Percentiles rank a stretch among this genome's conserved stretches.
These are phyloP conservation scores for Mycena sp. DNA, from an alignment of 1,284 basidiomycete species.

Conservation along the genomic window DNA sequence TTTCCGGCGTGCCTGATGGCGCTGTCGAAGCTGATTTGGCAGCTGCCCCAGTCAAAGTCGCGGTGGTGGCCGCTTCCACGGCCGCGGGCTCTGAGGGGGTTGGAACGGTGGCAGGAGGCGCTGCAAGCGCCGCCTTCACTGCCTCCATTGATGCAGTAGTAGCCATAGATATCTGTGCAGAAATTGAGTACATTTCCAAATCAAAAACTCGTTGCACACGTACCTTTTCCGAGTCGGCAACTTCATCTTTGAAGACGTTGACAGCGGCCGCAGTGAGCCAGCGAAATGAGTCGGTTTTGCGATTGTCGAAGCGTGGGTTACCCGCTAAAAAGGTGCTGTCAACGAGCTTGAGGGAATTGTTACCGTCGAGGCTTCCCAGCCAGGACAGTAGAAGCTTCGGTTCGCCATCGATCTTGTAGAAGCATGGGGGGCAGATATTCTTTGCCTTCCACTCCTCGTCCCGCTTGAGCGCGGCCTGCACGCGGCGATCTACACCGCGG, in stretches of 20 bases:
- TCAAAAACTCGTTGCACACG: background rate
- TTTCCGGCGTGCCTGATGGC: background rate
- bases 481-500: background rate
- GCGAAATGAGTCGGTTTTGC: background rate
- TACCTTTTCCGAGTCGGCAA: constrained; percentile 23
- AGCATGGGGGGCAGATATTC: constrained; percentile 28
- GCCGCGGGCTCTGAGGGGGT: too few species aligned
- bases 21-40: background rate
- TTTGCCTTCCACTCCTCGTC: constrained; percentile 21
- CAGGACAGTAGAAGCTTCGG: constrained; percentile 28
- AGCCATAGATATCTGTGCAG: too few species aligned
- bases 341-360: constrained; percentile 46
- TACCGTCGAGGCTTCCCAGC: constrained; percentile 44
- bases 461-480: constrained; percentile 3
- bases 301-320: constrained; percentile 29
- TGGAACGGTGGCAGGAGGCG: too few species aligned
- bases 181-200: too few species aligned
- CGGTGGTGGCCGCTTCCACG: too few species aligned
- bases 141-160: too few species aligned
- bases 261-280: constrained; percentile 37
- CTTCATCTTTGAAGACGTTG: constrained; percentile 44
- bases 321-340: constrained; percentile 26
- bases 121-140: too few species aligned
- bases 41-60: too few species aligned
- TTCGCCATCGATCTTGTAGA: constrained; percentile 37